These are phyloP conservation scores for Tripidium arundinaceum DNA, from an alignment of 202 grass and related monocot species.

Conservation along the genomic window DNA sequence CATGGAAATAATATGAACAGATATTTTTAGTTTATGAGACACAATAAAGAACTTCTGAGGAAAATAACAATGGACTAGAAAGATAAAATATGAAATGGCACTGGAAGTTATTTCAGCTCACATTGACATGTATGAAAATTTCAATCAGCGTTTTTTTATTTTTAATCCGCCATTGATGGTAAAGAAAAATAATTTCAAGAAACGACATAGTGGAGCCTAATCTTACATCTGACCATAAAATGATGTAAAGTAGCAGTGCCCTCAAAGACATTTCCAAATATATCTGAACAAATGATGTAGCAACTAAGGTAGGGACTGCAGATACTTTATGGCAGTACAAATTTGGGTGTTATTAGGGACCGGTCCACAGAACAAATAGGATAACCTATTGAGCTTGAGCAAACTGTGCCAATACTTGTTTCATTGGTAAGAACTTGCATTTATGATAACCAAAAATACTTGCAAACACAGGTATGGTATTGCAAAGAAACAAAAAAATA, in stretches of 20 bases:
- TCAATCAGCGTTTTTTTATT: background rate
- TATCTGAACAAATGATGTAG: background rate
- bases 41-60: background rate
- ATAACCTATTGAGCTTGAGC: background rate
- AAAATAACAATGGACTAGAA: background rate
- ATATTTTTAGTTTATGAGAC: background rate
- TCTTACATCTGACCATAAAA: slow-evolving; percentile 26
- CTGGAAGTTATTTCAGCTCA: background rate
- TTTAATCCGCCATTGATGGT: no score
- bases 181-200: slow-evolving; percentile 19
- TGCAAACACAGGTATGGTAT: background rate
- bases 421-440: background rate
- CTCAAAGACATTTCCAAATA: background rate
- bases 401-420: background rate
- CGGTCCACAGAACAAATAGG: background rate
- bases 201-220: background rate
- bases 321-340: background rate
- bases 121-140: background rate
- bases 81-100: background rate
- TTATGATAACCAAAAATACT: background rate
- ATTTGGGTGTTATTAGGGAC: background rate
- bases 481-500: slow-evolving; percentile 24
- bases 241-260: background rate
- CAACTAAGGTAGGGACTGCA: background rate
- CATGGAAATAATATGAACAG: slow-evolving; percentile 1